phyloP scores from a whole-genome alignment of 2,329 filamentous ascomycete genomes.

The Calycina marina region DNA sequence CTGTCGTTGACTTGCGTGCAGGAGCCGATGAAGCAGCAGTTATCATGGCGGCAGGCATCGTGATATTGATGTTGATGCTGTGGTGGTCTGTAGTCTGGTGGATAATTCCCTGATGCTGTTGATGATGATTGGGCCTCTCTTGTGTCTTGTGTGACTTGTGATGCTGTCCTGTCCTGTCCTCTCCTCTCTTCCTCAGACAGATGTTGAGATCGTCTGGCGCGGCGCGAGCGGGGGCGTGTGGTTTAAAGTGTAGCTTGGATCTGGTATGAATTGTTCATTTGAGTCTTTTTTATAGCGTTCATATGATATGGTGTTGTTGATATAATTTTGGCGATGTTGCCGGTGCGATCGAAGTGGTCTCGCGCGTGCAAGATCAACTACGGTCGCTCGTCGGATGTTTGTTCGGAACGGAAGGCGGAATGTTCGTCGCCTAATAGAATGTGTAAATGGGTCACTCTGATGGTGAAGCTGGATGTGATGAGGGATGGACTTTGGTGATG shows the following conservation, averaged over 20 bases:
- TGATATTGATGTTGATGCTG: constrained; percentile 7
- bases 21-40: constrained; percentile 51
- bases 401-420: constrained; percentile 15
- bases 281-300: constrained; percentile 35
- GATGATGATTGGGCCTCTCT: too few relatives aligned
- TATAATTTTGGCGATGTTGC: constrained; percentile 24
- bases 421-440: constrained; percentile 17
- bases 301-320: constrained; percentile 33
- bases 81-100: not conserved
- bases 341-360: constrained; percentile 15
- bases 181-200: constrained; percentile 18
- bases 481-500: not conserved
- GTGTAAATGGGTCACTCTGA: constrained; percentile 15
- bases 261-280: constrained; percentile 35
- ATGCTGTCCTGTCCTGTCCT: too few relatives aligned
- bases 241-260: constrained; percentile 53
- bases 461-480: constrained; percentile 5
- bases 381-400: constrained; percentile 10
- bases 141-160: too few relatives aligned
- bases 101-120: too few relatives aligned
- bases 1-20: constrained; percentile 62
- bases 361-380: constrained; percentile 12
- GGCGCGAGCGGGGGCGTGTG: constrained; percentile 34
- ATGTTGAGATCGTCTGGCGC: constrained; percentile 25
- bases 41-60: constrained; percentile 56